These are phyloP conservation scores for Triticum monococcum DNA, from an alignment of 176 grass and related monocot species.

Conservation along the genomic window DNA sequence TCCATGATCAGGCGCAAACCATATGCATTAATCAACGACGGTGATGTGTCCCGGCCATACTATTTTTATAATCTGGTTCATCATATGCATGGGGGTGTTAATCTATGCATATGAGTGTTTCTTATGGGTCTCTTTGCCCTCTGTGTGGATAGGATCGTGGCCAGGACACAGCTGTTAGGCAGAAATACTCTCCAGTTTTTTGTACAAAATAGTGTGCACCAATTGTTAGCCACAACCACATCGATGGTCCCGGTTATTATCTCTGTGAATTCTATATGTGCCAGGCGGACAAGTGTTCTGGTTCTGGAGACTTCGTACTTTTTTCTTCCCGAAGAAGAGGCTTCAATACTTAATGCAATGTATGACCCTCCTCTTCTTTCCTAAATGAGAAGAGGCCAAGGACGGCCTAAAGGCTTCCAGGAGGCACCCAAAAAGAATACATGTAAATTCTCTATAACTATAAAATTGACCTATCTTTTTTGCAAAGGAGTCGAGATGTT, in stretches of 20 bases:
- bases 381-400: background rate
- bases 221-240: background rate
- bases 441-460: too few relatives aligned
- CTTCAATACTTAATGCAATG: background rate
- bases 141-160: constrained; percentile 13
- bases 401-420: background rate
- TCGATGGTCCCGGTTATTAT: background rate
- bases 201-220: background rate
- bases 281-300: background rate
- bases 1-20: background rate
- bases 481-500: too few relatives aligned
- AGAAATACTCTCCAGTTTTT: background rate
- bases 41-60: background rate
- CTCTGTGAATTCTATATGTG: background rate
- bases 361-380: background rate
- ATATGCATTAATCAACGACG: background rate
- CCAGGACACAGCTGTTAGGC: constrained; percentile 21
- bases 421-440: too few relatives aligned
- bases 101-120: background rate
- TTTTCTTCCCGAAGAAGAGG: too few relatives aligned
- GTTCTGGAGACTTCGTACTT: background rate
- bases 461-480: too few relatives aligned
- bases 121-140: background rate
- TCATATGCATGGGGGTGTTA: background rate
- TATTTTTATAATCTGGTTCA: background rate